Evolutionary conservation across 257 asterid species (phyloP).

Genomic region (Ilex aquifolium): DNA sequence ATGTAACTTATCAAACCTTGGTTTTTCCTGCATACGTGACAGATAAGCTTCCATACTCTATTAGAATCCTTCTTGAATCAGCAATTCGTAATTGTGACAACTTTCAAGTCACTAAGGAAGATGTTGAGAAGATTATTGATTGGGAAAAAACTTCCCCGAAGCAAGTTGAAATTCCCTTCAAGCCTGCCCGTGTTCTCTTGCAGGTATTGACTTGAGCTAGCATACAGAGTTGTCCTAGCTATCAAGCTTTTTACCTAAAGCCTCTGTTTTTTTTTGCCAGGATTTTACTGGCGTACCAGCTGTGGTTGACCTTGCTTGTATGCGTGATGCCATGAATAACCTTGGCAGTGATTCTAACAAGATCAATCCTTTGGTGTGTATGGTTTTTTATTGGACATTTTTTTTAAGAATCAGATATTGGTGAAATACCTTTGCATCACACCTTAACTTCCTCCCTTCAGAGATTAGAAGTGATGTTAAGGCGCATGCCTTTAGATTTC

Average conservation of each 20-base stretch:
- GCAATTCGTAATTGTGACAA: conserved; percentile 95
- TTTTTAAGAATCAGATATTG: background rate
- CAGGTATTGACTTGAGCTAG: conserved; percentile 51
- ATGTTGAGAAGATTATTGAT: conserved; percentile 88
- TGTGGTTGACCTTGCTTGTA: conserved; percentile 93
- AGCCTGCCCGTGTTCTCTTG: conserved; percentile 93
- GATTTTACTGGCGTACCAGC: conserved; percentile 97
- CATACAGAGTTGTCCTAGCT: background rate
- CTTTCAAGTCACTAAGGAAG: conserved; percentile 85
- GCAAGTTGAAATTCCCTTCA: conserved; percentile 91
- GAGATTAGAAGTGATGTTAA: background rate
- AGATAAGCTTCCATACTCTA: conserved; percentile 94
- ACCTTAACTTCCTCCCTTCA: too few relatives aligned
- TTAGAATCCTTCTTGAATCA: conserved; percentile 86
- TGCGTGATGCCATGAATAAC: conserved; percentile 97
- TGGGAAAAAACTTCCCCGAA: conserved; percentile 83
- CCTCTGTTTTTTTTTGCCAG: conserved; percentile 30
- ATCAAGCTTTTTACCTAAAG: background rate
- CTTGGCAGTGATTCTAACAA: conserved; percentile 92
- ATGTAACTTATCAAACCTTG: background rate
- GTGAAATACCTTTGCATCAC: background rate
- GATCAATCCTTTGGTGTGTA: conserved; percentile 91
- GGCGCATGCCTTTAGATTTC: background rate
- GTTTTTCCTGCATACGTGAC: conserved; percentile 16
- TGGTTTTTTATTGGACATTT: conserved; percentile 2